Evolutionary conservation across 2,329 filamentous ascomycete species (phyloP), one percentile per base, ranked within the genome.

Genomic region (Epichloe glyceriae): DNA sequence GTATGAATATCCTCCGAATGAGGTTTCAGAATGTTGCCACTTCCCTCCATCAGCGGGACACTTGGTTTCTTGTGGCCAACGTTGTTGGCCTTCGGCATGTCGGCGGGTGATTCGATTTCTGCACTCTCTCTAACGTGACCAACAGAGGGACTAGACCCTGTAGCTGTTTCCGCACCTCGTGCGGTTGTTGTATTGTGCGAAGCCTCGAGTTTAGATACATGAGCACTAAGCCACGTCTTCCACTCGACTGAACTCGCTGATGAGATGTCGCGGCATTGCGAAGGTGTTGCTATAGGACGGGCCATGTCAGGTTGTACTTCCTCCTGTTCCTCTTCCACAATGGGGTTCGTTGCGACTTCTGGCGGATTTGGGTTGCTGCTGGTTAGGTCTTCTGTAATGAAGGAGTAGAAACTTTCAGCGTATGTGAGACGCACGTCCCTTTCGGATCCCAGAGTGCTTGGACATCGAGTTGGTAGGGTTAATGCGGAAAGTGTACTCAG

Each of bases 201-300:
- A 1, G 51, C 55, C 44, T 77, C 73, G 2, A 75, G 58, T 50
- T 72, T 74, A 0, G 72, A 72, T 8, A 75, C 69, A 41, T 78
- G 73, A 2, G 73, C 68, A 8, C 75, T 75, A 39, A 79, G 69
- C 72, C 71, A 75, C 0, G 65, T 71, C 60, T 78, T 78, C 76
- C 75, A 79, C 52, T 78, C 76, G 2, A 69, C 61, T 2, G 74
- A 78, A 51, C 73, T 74, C 5, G 66, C 64, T 1, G 67, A 67
- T 1, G 71, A 74, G 3, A 60, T 55, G 1, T 65, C 62, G n/a
- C 71, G 64, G 44, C 64, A 62, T 17, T 67, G 61, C 3, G 22
- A 35, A n/a, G 34, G 22, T 6, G 51, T 50, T 22, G 26, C 43
- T 7, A 22, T 12, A 12, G 17, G 11, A 41, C n/a, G 3, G 17